A percentile compares a stretch with the other conserved stretches of the same genome.
Evolutionary conservation across 2,329 filamentous ascomycete genomes (phyloP).

Genomic region (Mycosphaerella sp.): DNA sequence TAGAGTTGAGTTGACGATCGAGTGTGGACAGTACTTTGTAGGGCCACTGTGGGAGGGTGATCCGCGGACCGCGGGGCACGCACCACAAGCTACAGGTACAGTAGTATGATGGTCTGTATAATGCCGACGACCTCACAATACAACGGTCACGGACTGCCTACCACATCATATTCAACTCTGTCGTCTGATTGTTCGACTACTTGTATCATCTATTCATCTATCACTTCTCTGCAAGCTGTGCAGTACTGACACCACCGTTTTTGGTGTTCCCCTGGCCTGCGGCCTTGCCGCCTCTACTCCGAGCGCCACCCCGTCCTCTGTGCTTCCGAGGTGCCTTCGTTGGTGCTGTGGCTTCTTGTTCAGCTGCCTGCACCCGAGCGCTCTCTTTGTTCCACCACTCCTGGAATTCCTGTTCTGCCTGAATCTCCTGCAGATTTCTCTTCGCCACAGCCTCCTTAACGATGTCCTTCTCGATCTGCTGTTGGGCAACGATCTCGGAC

Average conservation of each 20-base stretch:
- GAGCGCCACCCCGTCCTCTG: conserved; percentile 18
- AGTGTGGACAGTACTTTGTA: too few species aligned
- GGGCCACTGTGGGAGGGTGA: too few species aligned
- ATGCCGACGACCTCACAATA: too few species aligned
- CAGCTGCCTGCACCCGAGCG: conserved; percentile 48
- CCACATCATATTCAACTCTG: background rate
- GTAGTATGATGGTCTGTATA: too few species aligned
- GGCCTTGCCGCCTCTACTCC: conserved; percentile 14
- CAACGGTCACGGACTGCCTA: background rate
- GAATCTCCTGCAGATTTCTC: conserved; percentile 85
- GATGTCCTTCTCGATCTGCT: conserved; percentile 75
- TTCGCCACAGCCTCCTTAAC: conserved; percentile 81
- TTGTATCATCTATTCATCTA: background rate
- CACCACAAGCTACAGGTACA: too few species aligned
- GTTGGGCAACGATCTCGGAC: conserved; percentile 80
- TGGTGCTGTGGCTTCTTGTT: conserved; percentile 18
- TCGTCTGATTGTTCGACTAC: background rate
- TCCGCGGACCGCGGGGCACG: too few species aligned
- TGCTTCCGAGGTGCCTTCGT: conserved; percentile 19
- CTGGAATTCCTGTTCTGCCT: conserved; percentile 93
- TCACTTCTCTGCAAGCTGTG: background rate
- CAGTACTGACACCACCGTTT: background rate
- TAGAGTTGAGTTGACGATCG: background rate
- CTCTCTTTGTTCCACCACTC: conserved; percentile 94
- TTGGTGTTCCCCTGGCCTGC: conserved; percentile 7